Evolutionary conservation across 352 stramenopile species (phyloP).

Genomic region (Phytophthora ohioensis): DNA sequence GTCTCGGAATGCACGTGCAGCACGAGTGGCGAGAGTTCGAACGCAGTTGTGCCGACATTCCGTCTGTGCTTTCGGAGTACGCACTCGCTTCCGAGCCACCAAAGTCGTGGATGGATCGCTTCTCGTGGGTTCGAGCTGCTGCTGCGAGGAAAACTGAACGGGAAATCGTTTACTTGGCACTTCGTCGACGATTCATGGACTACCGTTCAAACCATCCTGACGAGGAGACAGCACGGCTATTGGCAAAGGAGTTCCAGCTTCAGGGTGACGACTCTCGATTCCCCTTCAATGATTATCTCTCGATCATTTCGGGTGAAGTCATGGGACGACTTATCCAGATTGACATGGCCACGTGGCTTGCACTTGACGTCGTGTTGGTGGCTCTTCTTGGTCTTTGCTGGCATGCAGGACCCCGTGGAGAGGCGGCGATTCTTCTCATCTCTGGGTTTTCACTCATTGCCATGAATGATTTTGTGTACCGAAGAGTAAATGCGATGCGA

Average conservation of each 20-base stretch:
- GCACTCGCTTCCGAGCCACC: constrained; percentile 61
- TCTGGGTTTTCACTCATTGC: constrained; percentile 50
- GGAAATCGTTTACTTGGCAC: constrained; percentile 71
- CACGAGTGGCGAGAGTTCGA: constrained; percentile 81
- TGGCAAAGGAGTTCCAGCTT: constrained; percentile 76
- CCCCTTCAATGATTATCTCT: constrained; percentile 83
- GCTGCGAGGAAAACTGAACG: constrained; percentile 51
- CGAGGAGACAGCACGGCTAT: constrained; percentile 36
- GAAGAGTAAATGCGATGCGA: constrained; percentile 62
- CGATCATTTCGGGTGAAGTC: constrained; percentile 79
- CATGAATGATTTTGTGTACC: constrained; percentile 60
- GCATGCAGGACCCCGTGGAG: constrained; percentile 40
- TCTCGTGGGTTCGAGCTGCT: constrained; percentile 43
- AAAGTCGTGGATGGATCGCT: constrained; percentile 40
- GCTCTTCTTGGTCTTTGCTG: constrained; percentile 56
- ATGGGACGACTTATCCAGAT: constrained; percentile 81
- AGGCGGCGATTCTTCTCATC: constrained; percentile 55
- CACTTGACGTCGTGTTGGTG: constrained; percentile 65
- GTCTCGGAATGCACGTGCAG: constrained; percentile 72
- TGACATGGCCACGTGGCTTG: constrained; percentile 74
- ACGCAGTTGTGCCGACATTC: constrained; percentile 58
- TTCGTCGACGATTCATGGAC: constrained; percentile 75
- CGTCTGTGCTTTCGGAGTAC: constrained; percentile 67
- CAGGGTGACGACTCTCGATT: constrained; percentile 57
- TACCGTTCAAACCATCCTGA: constrained; percentile 78